Percentiles rank a stretch among this genome's conserved stretches.
phyloP scores from a whole-genome alignment of 1,284 basidiomycete species.

The Coriolopsis trogii region DNA sequence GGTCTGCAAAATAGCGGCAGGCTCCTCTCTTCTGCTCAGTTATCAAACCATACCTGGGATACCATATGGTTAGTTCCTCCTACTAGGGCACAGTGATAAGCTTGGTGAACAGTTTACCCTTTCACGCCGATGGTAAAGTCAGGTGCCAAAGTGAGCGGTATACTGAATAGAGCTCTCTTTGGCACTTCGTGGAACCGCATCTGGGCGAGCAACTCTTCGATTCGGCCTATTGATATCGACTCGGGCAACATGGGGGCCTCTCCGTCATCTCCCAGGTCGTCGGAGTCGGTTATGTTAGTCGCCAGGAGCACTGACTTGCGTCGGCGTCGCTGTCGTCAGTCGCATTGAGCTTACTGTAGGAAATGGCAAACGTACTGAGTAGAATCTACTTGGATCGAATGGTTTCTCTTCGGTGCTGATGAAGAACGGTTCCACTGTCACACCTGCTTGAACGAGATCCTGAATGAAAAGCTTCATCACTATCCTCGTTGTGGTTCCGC shows the following conservation, averaged over 20 bases:
- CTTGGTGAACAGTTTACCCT: slow-evolving; percentile 66
- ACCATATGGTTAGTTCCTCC: no score
- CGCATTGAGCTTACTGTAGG: background rate
- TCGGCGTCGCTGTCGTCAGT: slow-evolving; percentile 3
- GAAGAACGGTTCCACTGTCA: slow-evolving; percentile 91
- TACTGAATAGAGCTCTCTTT: slow-evolving; percentile 85
- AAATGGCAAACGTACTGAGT: slow-evolving; percentile 61
- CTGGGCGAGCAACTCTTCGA: slow-evolving; percentile 81
- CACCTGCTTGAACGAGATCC: slow-evolving; percentile 85
- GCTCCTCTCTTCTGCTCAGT: slow-evolving; percentile 83
- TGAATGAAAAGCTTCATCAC: no score
- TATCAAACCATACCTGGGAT: slow-evolving; percentile 83
- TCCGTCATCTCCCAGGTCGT: slow-evolving; percentile 40
- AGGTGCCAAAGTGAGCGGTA: slow-evolving; percentile 81
- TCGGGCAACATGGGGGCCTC: slow-evolving; percentile 57
- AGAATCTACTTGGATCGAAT: slow-evolving; percentile 83
- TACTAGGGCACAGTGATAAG: no score
- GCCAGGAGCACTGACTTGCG: slow-evolving; percentile 66
- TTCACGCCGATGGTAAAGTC: slow-evolving; percentile 89
- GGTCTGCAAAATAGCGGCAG: slow-evolving; percentile 81
- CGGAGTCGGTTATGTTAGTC: slow-evolving; percentile 47
- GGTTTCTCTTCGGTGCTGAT: slow-evolving; percentile 72
- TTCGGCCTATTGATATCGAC: slow-evolving; percentile 69
- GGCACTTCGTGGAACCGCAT: slow-evolving; percentile 86
- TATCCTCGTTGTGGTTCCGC: background rate